Evolutionary conservation across 1,284 basidiomycete species (phyloP), one percentile per base, ranked within the genome.

Genomic region (Leccinum subrobustum): DNA sequence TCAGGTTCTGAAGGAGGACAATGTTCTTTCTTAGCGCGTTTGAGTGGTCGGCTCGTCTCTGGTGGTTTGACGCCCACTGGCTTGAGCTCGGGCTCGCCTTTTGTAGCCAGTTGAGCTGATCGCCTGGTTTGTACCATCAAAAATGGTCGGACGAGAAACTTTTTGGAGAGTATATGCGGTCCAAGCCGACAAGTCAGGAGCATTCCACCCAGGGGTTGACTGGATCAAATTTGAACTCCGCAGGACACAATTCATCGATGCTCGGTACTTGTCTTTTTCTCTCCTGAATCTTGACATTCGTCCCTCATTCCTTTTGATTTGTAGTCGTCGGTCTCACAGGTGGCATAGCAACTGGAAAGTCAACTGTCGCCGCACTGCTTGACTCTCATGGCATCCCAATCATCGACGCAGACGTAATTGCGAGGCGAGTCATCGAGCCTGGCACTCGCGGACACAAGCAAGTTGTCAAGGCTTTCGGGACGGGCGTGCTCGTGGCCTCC

Each of bases 261-360:
- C 67, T 71, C 4, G 65, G 67, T 70, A 69, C 31, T 44, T 51
- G 2, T 52, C 8, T 54, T 57, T 23, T 53, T 23, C 4, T 12
- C 14, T 35, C 2, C 9, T 3, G 35, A 54, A n/a, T 20, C 20
- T 20, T 1, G 3, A 27, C 33, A 6, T 8, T 12, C 18, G 3
- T 6, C 12, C 31, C 58, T 55, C 8, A 62, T 35, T 4, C 44
- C 35, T 52, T 47, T 20, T 25, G 20, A 51, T 6, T 2, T 18
- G 1, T 11, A 96, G 95, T 98, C 63, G 86, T 98, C 63, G 96
- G 96, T 52, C 85, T 99, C 42, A 98, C 96, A 14, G 7, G 27
- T 27, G 97, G 97, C 2, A 98, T 99, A 63, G 94, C 95, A 35
- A 96, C 96, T 0, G 96, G 95, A 59, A 98, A 98, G 77, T n/a